Conservation (phyloP, 352 stramenopile genomes). For the Globisporangium uncinulatum region DNA sequence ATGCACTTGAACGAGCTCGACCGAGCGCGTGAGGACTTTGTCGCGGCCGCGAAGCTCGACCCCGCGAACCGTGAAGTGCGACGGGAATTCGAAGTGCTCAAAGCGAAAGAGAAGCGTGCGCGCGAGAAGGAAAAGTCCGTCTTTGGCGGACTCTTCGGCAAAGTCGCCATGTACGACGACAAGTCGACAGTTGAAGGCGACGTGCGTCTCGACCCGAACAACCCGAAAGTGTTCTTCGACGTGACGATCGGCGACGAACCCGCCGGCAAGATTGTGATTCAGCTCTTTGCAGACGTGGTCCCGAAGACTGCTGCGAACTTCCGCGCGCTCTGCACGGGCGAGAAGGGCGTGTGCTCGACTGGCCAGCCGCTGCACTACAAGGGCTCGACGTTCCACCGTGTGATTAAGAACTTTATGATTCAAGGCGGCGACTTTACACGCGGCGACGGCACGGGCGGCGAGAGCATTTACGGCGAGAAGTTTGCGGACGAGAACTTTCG, state of each 20-base stretch:
- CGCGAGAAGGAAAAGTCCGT: slow-evolving; percentile 95
- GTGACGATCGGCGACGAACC: slow-evolving; percentile 90
- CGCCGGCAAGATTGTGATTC: slow-evolving; percentile 92
- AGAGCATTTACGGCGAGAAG: slow-evolving; percentile 92
- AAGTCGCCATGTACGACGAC: slow-evolving; percentile 97
- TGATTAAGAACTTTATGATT: slow-evolving; percentile 95
- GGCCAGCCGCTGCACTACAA: slow-evolving; percentile 96
- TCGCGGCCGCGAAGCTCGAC: slow-evolving; percentile 77
- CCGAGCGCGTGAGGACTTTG: slow-evolving; percentile 81
- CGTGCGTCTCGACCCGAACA: slow-evolving; percentile 7
- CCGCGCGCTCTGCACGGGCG: slow-evolving; percentile 96
- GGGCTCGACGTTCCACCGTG: slow-evolving; percentile 95
- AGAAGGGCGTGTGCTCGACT: slow-evolving; percentile 88
- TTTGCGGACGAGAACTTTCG: slow-evolving; percentile 98
- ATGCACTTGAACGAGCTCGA: slow-evolving; percentile 85
- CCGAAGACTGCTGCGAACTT: slow-evolving; percentile 99
- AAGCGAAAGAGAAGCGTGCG: slow-evolving; percentile 84
- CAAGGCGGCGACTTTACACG: slow-evolving; percentile 96
- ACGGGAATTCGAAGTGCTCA: slow-evolving; percentile 68
- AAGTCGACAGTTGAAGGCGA: slow-evolving; percentile 86
- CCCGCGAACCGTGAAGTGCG: slow-evolving; percentile 80
- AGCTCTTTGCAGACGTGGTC: slow-evolving; percentile 94
- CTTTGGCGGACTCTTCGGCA: slow-evolving; percentile 95
- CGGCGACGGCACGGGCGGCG: slow-evolving; percentile 93
- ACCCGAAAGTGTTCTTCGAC: slow-evolving; percentile 93